phyloP scores from a whole-genome alignment of 805 yeast genomes.

The Spathaspora gorwiae region DNA sequence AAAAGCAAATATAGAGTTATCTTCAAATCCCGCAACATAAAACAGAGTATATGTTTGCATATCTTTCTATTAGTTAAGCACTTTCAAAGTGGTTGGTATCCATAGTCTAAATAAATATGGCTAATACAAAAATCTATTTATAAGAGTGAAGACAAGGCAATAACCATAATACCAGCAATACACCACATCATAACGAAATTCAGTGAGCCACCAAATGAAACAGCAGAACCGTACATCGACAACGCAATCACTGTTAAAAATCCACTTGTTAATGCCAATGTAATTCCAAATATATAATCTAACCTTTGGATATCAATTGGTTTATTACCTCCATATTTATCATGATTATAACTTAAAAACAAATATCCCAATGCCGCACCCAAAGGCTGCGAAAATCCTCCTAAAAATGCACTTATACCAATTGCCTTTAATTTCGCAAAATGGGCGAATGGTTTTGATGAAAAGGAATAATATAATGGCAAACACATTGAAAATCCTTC shows the following conservation, averaged over 20 bases:
- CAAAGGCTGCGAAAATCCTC: constrained; percentile 82
- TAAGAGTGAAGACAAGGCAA: constrained; percentile 30
- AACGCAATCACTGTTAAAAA: constrained; percentile 76
- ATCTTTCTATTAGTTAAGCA: too few species aligned
- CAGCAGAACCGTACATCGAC: constrained; percentile 82
- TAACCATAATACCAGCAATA: constrained; percentile 53
- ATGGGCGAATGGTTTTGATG: constrained; percentile 39
- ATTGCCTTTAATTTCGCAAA: constrained; percentile 53
- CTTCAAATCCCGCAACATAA: too few species aligned
- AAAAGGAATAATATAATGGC: constrained; percentile 76
- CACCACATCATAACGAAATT: constrained; percentile 56
- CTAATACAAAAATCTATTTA: not conserved
- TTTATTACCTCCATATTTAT: constrained; percentile 19
- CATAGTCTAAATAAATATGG: too few species aligned
- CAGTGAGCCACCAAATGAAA: constrained; percentile 72
- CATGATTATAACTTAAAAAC: constrained; percentile 34
- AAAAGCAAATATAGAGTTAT: too few species aligned
- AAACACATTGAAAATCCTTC: constrained; percentile 94
- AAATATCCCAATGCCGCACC: constrained; percentile 76
- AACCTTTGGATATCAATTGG: constrained; percentile 29
- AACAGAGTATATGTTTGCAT: too few species aligned
- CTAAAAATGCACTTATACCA: constrained; percentile 59
- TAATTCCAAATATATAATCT: constrained; percentile 50
- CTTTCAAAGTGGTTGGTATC: too few species aligned
- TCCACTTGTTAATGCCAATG: constrained; percentile 77